Evolutionary conservation across 73 alveolate genomes (phyloP).

Genomic region (Paraurostyla sp.): DNA sequence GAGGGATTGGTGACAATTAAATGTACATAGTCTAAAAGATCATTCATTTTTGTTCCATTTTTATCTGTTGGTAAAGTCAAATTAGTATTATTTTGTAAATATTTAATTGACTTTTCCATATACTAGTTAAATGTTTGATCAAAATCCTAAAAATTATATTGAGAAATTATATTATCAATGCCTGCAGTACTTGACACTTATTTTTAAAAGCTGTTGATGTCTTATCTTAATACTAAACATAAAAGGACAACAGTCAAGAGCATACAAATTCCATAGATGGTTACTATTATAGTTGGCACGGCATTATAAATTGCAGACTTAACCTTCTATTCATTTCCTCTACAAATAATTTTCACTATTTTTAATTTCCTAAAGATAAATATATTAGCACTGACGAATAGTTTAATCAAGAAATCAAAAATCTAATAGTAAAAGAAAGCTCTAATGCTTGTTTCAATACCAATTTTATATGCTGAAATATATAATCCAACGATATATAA

Average conservation of each 20-base stretch:
- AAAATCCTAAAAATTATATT: background rate
- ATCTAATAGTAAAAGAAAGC: background rate
- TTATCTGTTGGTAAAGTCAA: background rate
- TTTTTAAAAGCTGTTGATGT: background rate
- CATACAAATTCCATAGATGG: background rate
- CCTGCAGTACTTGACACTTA: background rate
- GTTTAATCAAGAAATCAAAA: background rate
- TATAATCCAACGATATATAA: background rate
- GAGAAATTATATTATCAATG: background rate
- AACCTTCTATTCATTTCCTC: background rate
- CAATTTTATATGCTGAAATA: background rate
- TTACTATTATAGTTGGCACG: background rate
- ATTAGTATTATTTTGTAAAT: slow-evolving; percentile 13
- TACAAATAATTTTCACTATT: background rate
- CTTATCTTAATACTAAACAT: background rate
- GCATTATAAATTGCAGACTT: background rate
- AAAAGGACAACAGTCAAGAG: background rate
- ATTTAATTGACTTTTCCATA: background rate
- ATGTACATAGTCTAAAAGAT: background rate
- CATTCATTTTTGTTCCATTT: background rate
- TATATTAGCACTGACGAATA: background rate
- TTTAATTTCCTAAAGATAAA: background rate
- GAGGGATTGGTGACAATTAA: background rate
- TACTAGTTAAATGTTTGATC: slow-evolving; percentile 8
- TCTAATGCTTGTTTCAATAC: background rate